Evolutionary conservation across 371 early-diverging fungal species (phyloP).

Genomic region (Mortierella polycephala): DNA sequence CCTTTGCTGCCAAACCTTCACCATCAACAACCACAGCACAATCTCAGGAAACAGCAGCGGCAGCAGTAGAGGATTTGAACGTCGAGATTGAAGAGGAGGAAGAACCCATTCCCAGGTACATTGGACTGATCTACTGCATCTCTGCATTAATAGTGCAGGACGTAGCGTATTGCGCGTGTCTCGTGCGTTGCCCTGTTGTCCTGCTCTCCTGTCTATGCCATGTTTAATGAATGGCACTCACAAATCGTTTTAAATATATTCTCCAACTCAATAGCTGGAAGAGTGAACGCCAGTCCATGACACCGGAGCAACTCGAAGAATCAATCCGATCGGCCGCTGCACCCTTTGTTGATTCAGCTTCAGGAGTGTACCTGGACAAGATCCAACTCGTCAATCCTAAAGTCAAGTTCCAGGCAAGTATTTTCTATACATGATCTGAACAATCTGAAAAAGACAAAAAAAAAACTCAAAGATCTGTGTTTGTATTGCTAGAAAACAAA

Average conservation of each 20-base stretch:
- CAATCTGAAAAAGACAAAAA: neutral
- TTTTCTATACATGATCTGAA: neutral
- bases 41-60: conserved; percentile 13
- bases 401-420: conserved; percentile 48
- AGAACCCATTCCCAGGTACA: conserved; percentile 23
- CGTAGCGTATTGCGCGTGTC: too few relatives aligned
- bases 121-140: too few relatives aligned
- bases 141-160: too few relatives aligned
- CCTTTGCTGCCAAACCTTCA: conserved; percentile 30
- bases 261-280: conserved; percentile 37
- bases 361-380: conserved; percentile 16
- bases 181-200: too few relatives aligned
- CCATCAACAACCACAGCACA: neutral
- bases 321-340: conserved; percentile 47
- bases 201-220: neutral
- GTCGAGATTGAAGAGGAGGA: conserved; percentile 47
- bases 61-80: conserved; percentile 20
- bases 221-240: too few relatives aligned
- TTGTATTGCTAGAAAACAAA: neutral
- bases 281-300: conserved; percentile 29
- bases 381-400: conserved; percentile 26
- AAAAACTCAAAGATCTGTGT: conserved; percentile 5
- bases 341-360: conserved; percentile 27
- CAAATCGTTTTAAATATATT: too few relatives aligned
- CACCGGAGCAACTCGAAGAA: conserved; percentile 32